Evolutionary conservation across 2,329 filamentous ascomycete genomes (phyloP), one percentile per base, ranked within the genome.

Genomic region (Beauveria australis): DNA sequence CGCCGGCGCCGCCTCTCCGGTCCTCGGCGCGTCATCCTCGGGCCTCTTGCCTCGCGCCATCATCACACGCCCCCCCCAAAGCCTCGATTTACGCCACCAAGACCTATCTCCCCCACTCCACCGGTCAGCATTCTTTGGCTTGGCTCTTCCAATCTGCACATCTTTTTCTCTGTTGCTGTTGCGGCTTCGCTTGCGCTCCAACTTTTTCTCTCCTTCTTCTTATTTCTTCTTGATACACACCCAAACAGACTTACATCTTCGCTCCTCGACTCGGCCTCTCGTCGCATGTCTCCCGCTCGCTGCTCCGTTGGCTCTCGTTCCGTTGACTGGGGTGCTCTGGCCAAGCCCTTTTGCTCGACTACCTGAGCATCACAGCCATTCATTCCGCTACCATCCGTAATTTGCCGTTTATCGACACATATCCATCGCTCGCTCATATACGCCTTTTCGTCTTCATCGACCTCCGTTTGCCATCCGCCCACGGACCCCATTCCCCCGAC

Each of bases 311-410:
- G 56, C 44, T 47, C 61, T 59, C 52, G 30, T 56, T 62, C 37
- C 30, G 54, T 62, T 55, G 61, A 62, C 46, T 62, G 61, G 56
- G 61, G 61, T 55, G 61, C 61, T 60, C 51, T 46, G 40, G 44
- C 37, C 56, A 58, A 51, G 43, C 41, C 37, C 28, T 40, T n/a
- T 28, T 37, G 18, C 41, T 53, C 49, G 10, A 53, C 48, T n/a
- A 44, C 40, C 28, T 28, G 40, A 40, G 47, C 18, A 53, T 47
- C 22, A 18, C 44, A 14, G 6, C 47, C 41, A 53, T 44, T 37
- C 43, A 3, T 24, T 47, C 26, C 54, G 41, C 26, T 49, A 10
- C 46, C 24, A 12, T 19, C 24, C 14, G 4, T 10, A 14, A 8
- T 9, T 54, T 10, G 40, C 18, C 44, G n/a, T 5, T 19, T 0